A percentile compares a stretch with the other conserved stretches of the same genome.
phyloP scores from a whole-genome alignment of 2,329 filamentous ascomycete genomes.

The Dothideomycetes sp. region DNA sequence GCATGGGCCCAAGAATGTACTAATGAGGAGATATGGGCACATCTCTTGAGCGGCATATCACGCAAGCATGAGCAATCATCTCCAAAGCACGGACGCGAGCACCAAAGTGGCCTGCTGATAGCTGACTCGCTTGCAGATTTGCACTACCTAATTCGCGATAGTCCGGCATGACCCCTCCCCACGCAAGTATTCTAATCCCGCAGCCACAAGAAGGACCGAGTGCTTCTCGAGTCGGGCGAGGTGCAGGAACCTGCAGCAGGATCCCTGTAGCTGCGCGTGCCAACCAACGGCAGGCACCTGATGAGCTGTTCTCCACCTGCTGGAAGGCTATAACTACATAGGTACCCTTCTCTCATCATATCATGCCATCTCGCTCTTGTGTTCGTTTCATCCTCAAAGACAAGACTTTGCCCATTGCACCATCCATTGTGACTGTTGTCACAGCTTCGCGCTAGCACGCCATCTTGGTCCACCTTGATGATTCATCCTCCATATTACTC shows the following conservation, averaged over 20 bases:
- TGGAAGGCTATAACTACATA: not conserved
- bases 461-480: constrained; percentile 7
- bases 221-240: not conserved
- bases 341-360: not conserved
- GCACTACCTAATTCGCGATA: not conserved
- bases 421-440: not conserved
- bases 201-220: not conserved
- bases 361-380: not conserved
- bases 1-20: not conserved
- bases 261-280: not conserved
- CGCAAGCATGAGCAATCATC: not conserved
- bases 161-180: not conserved
- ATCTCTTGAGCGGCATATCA: not conserved
- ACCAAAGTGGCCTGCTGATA: not conserved
- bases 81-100: not conserved
- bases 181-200: not conserved
- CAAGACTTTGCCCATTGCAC: not conserved
- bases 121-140: not conserved
- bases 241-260: not conserved
- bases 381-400: not conserved
- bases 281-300: not conserved
- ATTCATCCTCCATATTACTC: constrained; percentile 8
- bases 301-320: not conserved
- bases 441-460: constrained; percentile 5
- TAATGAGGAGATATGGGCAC: not conserved